Evolutionary conservation across 148 eudicot species (phyloP).

Genomic region (Camellia lanceoleosa): DNA sequence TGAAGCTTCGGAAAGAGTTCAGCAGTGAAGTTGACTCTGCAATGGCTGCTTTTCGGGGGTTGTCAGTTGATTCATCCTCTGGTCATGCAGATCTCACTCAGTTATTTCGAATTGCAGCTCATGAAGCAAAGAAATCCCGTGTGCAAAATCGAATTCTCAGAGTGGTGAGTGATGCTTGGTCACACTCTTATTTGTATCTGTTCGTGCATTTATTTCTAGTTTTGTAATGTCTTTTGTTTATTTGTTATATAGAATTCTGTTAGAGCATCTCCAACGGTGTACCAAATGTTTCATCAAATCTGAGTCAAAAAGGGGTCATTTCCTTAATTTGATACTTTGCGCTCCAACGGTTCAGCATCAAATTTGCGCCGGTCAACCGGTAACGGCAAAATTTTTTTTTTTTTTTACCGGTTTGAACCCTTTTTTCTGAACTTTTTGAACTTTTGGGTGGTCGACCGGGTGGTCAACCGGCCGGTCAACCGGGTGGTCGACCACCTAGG

Average conservation of each 20-base stretch:
- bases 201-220: background rate
- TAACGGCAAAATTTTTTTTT: no score
- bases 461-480: no score
- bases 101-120: slow-evolving; percentile 71
- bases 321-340: no score
- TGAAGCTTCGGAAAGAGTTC: slow-evolving; percentile 78
- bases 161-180: slow-evolving; percentile 53
- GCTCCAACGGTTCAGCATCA: no score
- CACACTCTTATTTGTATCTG: background rate
- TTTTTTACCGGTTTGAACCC: no score
- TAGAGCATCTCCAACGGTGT: no score
- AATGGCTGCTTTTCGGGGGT: slow-evolving; percentile 47
- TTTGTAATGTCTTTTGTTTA: background rate
- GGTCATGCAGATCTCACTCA: slow-evolving; percentile 84
- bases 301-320: no score
- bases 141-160: slow-evolving; percentile 70
- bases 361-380: no score
- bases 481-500: no score
- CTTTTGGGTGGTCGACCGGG: no score
- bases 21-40: slow-evolving; percentile 60
- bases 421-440: no score
- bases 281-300: no score
- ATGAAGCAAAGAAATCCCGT: slow-evolving; percentile 88
- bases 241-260: background rate
- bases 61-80: slow-evolving; percentile 47